A percentile compares a stretch with the other conserved stretches of the same genome.
Evolutionary conservation across 495 filamentous ascomycete genomes (phyloP).

Genomic region (Oidiodendron maius): DNA sequence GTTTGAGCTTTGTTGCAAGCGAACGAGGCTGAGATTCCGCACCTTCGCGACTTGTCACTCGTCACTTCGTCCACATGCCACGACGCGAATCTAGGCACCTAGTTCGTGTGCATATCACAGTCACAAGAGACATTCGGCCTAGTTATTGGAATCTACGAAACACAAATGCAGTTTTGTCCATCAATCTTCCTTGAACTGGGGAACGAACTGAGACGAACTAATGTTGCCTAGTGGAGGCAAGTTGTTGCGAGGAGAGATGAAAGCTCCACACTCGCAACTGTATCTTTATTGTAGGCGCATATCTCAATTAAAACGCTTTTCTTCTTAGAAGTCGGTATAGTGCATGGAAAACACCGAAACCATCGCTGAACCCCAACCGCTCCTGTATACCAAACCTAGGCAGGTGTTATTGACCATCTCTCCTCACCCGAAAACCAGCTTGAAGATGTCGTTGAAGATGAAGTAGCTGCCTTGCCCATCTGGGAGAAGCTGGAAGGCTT

Average conservation of each 20-base stretch:
- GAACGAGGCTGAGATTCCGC: too few relatives aligned
- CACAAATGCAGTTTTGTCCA: too few relatives aligned
- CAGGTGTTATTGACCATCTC: neutral
- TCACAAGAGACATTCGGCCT: too few relatives aligned
- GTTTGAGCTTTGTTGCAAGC: too few relatives aligned
- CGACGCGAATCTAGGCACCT: too few relatives aligned
- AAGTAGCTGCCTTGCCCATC: slow-evolving; percentile 67
- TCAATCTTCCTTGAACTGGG: too few relatives aligned
- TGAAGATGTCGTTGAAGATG: slow-evolving; percentile 90
- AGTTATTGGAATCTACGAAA: too few relatives aligned
- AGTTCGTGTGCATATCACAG: too few relatives aligned
- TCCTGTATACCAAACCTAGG: slow-evolving; percentile 12
- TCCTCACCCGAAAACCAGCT: slow-evolving; percentile 58
- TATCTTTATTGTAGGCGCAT: neutral
- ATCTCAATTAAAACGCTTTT: slow-evolving; percentile 6
- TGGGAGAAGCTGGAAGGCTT: slow-evolving; percentile 75
- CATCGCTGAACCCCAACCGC: neutral
- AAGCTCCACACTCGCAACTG: neutral
- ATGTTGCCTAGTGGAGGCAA: too few relatives aligned
- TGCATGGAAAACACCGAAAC: slow-evolving; percentile 15
- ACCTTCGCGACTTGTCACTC: too few relatives aligned
- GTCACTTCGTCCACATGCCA: too few relatives aligned
- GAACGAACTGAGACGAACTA: too few relatives aligned
- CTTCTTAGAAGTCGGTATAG: slow-evolving; percentile 18
- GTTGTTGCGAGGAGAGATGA: neutral